Percentiles rank a stretch among this genome's conserved stretches.
Evolutionary conservation across 176 grass and related monocot genomes (phyloP).

Genomic region (Ensete glaucum): DNA sequence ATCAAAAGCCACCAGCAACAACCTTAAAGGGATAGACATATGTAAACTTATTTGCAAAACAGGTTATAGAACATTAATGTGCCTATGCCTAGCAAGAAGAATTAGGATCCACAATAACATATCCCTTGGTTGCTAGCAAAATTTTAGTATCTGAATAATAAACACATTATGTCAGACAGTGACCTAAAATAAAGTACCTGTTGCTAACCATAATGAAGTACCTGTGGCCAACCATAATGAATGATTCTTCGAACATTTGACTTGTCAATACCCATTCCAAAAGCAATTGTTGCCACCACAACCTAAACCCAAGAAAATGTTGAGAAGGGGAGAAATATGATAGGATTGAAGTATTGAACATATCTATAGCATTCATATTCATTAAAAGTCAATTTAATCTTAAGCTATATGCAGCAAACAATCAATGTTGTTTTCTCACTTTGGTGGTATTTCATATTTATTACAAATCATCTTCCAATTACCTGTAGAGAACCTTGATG

Average conservation of each 20-base stretch:
- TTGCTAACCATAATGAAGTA: neutral
- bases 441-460: neutral
- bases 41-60: neutral
- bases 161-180: neutral
- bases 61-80: neutral
- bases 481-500: constrained; percentile 70
- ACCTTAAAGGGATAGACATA: neutral
- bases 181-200: neutral
- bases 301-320: constrained; percentile 42
- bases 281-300: constrained; percentile 96
- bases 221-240: constrained; percentile 92
- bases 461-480: neutral
- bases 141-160: neutral
- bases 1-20: neutral
- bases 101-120: neutral
- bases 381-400: no score
- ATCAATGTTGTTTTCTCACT: neutral
- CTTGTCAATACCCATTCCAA: constrained; percentile 98
- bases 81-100: neutral
- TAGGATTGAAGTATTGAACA: neutral
- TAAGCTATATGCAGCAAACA: neutral
- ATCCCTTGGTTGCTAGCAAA: neutral
- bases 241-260: constrained; percentile 93
- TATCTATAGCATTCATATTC: no score
- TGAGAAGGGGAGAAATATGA: constrained; percentile 7